These are phyloP conservation scores for Fraxinus pennsylvanica DNA, from an alignment of 257 asterid species.

Conservation along the genomic window DNA sequence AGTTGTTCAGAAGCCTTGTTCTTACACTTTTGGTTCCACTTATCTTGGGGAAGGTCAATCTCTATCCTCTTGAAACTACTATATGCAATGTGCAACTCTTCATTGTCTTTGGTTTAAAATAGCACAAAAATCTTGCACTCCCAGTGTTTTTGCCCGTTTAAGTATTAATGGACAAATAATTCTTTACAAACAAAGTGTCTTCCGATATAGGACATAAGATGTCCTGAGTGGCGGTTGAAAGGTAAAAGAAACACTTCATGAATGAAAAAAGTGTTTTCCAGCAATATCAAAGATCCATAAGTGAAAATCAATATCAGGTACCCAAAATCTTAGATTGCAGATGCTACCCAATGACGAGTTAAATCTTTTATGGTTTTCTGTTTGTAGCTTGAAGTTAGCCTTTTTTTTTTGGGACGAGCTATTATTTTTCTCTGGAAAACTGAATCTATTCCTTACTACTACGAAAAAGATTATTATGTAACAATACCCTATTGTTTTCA, in stretches of 20 bases:
- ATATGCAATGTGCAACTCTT: conserved; percentile 4
- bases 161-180: conserved; percentile 3
- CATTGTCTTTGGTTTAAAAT: neutral
- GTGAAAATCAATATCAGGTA: neutral
- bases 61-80: conserved; percentile 10
- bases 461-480: neutral
- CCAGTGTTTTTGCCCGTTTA: neutral
- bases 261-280: neutral
- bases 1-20: conserved; percentile 78
- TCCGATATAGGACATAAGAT: conserved; percentile 6
- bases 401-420: neutral
- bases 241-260: neutral
- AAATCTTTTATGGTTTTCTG: neutral
- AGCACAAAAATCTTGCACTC: neutral
- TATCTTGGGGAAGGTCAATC: conserved; percentile 74
- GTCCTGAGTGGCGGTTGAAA: neutral
- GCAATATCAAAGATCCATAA: neutral
- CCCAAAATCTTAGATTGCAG: neutral
- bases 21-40: conserved; percentile 82
- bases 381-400: neutral
- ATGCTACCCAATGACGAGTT: neutral
- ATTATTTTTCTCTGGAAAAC: neutral
- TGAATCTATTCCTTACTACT: neutral
- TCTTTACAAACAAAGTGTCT: neutral
- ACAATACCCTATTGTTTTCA: neutral